Conservation (phyloP, 345 rosid species). For the Ricinus communis region DNA sequence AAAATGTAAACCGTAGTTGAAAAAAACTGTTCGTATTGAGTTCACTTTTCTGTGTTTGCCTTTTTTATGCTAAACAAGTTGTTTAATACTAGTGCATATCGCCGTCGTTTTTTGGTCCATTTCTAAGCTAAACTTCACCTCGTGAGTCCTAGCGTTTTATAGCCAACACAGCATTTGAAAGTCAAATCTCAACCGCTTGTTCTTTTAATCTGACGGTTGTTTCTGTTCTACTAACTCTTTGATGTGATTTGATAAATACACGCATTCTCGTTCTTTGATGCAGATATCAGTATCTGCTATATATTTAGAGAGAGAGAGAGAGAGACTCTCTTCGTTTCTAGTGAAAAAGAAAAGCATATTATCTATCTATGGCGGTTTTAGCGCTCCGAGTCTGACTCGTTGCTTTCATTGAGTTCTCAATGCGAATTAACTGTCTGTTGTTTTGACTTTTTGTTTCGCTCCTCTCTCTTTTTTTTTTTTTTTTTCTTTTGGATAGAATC, state of each 20-base stretch:
- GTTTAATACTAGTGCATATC: conserved; percentile 18
- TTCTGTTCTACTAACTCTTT: not conserved
- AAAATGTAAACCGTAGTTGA: not conserved
- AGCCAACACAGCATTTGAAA: conserved; percentile 7
- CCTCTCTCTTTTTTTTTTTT: too few species aligned
- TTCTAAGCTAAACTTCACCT: conserved; percentile 20
- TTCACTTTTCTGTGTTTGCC: not conserved
- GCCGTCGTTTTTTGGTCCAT: conserved; percentile 38
- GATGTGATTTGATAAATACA: conserved; percentile 29
- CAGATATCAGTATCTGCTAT: conserved; percentile 28
- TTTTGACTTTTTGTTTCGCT: conserved; percentile 20
- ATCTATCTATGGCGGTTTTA: conserved; percentile 5
- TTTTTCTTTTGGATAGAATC: conserved; percentile 9
- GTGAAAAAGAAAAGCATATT: not conserved
- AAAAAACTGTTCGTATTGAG: not conserved
- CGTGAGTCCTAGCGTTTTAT: conserved; percentile 28
- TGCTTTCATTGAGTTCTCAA: conserved; percentile 8
- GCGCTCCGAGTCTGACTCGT: conserved; percentile 14
- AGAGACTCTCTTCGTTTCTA: not conserved
- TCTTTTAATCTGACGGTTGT: conserved; percentile 38
- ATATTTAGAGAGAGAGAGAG: conserved; percentile 1
- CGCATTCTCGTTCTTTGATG: conserved; percentile 15
- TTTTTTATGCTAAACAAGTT: conserved; percentile 1
- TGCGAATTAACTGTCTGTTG: not conserved
- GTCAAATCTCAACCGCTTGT: conserved; percentile 34